These are phyloP conservation scores for Annulohypoxylon nitens DNA, from an alignment of 495 filamentous ascomycete species.

Conservation along the genomic window DNA sequence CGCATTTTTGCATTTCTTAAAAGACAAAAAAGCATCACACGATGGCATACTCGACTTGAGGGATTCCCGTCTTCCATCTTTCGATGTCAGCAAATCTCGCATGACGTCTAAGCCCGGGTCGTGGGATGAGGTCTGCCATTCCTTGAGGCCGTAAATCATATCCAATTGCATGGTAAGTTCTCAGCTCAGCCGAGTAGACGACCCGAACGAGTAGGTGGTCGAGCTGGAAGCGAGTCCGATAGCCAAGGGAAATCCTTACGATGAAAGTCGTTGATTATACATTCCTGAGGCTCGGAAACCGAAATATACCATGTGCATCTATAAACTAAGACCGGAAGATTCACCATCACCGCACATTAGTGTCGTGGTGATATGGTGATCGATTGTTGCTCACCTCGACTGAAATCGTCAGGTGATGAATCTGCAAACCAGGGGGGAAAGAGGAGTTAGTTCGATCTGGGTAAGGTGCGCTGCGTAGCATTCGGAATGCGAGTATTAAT, in stretches of 20 bases:
- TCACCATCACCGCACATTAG: constrained; percentile 37
- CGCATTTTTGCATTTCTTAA: constrained; percentile 19
- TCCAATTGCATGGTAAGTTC: background rate
- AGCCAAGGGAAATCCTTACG: background rate
- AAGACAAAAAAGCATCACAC: constrained; percentile 23
- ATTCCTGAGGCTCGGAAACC: background rate
- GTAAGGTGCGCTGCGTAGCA: constrained; percentile 22
- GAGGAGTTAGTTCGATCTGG: constrained; percentile 30
- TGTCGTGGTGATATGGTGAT: constrained; percentile 30
- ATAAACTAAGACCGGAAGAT: background rate
- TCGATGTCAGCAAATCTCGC: constrained; percentile 16
- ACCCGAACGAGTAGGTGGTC: constrained; percentile 2
- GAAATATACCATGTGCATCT: background rate
- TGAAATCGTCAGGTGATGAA: constrained; percentile 39
- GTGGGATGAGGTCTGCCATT: constrained; percentile 16
- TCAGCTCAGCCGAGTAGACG: constrained; percentile 7
- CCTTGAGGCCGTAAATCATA: background rate
- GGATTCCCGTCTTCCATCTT: constrained; percentile 12
- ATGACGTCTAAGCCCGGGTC: constrained; percentile 22
- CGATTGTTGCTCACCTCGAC: constrained; percentile 17
- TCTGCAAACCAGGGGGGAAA: constrained; percentile 15
- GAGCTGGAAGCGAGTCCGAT: constrained; percentile 9
- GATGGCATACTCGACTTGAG: constrained; percentile 1
- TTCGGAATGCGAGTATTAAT: constrained; percentile 31
- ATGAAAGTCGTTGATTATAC: background rate